These are phyloP conservation scores for Spraguea lophii DNA, from an alignment of 371 early-diverging fungal genomes.

Conservation along the genomic window DNA sequence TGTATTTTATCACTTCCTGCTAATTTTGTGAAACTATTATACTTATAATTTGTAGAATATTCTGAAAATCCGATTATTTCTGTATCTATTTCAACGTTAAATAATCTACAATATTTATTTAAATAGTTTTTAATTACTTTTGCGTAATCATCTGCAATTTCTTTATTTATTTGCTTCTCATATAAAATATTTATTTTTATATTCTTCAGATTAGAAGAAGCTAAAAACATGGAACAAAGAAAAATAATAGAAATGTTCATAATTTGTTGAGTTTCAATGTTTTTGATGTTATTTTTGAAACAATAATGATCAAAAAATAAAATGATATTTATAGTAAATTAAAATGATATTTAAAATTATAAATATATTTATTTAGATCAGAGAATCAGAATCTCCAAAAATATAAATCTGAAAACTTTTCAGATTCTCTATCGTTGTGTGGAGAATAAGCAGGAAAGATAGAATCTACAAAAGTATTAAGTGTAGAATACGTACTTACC, in stretches of 20 bases:
- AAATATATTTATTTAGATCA: not conserved
- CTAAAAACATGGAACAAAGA: not conserved
- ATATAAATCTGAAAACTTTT: not conserved
- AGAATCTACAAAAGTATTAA: conserved; percentile 70
- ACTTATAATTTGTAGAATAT: too few relatives aligned
- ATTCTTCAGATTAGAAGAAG: too few relatives aligned
- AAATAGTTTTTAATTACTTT: too few relatives aligned
- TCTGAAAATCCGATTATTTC: too few relatives aligned
- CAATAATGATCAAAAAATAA: too few relatives aligned
- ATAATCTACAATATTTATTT: too few relatives aligned
- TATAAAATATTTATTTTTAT: not conserved
- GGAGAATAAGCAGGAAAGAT: conserved; percentile 61
- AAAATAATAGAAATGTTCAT: not conserved
- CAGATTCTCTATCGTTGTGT: too few relatives aligned
- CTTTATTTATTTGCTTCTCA: too few relatives aligned
- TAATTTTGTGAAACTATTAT: too few relatives aligned
- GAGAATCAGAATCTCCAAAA: not conserved
- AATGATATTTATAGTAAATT: not conserved
- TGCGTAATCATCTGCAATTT: too few relatives aligned
- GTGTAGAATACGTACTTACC: conserved; percentile 15
- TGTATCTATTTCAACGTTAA: too few relatives aligned
- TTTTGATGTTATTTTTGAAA: not conserved
- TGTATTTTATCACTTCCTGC: too few relatives aligned
- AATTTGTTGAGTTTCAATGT: not conserved
- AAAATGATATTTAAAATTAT: not conserved